These are phyloP conservation scores for Chimonanthus praecox DNA, from an alignment of 164 flowering plant species.

Conservation along the genomic window DNA sequence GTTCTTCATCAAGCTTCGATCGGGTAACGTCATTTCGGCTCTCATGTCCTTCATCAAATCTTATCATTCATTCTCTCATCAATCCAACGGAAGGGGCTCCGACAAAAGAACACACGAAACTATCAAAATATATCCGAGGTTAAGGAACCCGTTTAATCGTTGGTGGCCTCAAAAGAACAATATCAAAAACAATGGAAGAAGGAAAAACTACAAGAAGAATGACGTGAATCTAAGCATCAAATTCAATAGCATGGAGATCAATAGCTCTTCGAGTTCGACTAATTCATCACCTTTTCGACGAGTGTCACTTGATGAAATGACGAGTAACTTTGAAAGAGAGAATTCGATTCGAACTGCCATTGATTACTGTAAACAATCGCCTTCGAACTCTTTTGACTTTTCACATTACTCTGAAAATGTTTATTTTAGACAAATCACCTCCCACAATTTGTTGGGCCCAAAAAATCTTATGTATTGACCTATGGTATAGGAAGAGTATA, in stretches of 20 bases:
- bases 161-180: slow-evolving; percentile 1
- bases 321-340: slow-evolving; percentile 6
- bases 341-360: slow-evolving; percentile 32
- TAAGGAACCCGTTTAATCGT: slow-evolving; percentile 1
- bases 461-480: no score
- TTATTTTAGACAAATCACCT: no score
- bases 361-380: slow-evolving; percentile 32
- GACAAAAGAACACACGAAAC: not conserved
- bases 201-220: not conserved
- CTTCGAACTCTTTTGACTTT: not conserved
- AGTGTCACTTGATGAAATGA: not conserved
- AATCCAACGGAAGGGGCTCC: not conserved
- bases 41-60: slow-evolving; percentile 12
- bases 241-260: not conserved
- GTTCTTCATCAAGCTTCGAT: slow-evolving; percentile 25
- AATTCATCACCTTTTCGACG: not conserved
- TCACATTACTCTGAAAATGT: not conserved
- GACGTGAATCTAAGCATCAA: not conserved
- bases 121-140: not conserved
- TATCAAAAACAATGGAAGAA: not conserved
- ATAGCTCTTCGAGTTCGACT: slow-evolving; percentile 9
- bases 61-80: not conserved
- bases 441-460: no score
- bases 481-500: no score
- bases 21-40: slow-evolving; percentile 15